Percentiles rank a stretch among this genome's conserved stretches.
These are phyloP conservation scores for Fomitopsis pinicola DNA, from an alignment of 1,284 basidiomycete genomes.

Conservation along the genomic window DNA sequence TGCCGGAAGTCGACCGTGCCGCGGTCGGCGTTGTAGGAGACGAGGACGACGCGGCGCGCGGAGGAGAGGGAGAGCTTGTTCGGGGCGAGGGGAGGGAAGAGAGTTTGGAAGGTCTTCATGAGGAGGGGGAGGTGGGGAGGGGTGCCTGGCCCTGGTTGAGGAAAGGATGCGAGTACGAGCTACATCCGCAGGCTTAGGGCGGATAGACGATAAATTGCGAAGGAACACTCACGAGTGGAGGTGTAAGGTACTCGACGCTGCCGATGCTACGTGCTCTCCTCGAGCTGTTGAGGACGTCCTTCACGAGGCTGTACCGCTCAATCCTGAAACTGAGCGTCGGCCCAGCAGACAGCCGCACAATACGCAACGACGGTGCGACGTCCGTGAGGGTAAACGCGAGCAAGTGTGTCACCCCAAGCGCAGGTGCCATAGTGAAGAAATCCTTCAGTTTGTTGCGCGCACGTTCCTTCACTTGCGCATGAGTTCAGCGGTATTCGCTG, in stretches of 20 bases:
- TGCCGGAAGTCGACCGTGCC: conserved; percentile 93
- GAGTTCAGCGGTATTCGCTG: conserved; percentile 10
- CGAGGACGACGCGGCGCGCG: conserved; percentile 87
- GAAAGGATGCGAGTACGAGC: conserved; percentile 77
- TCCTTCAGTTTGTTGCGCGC: conserved; percentile 92
- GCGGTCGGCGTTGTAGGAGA: conserved; percentile 87
- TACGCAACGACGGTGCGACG: conserved; percentile 81
- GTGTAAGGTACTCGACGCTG: conserved; percentile 75
- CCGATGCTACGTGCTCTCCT: conserved; percentile 72
- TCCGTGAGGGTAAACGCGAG: conserved; percentile 90
- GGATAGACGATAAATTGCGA: background rate
- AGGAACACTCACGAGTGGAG: conserved; percentile 66
- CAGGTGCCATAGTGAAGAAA: conserved; percentile 90
- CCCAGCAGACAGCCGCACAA: conserved; percentile 87
- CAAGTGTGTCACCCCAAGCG: conserved; percentile 90
- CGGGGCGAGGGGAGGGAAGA: conserved; percentile 84
- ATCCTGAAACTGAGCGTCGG: conserved; percentile 94
- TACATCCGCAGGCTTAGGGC: conserved; percentile 22
- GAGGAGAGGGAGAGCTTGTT: conserved; percentile 75
- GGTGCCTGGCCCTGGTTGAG: conserved; percentile 64
- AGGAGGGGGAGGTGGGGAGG: conserved; percentile 69
- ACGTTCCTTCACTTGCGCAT: conserved; percentile 66
- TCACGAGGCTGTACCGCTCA: conserved; percentile 88
- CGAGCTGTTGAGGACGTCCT: conserved; percentile 72
- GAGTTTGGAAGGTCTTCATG: conserved; percentile 85